Conservation (phyloP, 192 early-diverging fungal species). For the Backusella australiensis region DNA sequence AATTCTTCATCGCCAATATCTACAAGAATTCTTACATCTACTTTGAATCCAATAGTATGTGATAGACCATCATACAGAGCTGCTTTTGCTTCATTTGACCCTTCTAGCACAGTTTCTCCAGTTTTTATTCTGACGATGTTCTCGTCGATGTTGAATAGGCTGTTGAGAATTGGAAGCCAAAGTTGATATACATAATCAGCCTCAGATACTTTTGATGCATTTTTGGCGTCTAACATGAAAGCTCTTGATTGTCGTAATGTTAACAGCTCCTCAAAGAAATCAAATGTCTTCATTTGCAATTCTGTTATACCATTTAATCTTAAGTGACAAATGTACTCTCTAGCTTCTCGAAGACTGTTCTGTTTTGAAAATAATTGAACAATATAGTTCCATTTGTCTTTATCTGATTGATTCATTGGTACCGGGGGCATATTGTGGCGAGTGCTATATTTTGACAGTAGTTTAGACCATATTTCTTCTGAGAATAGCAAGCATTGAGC, state of each 20-base stretch:
- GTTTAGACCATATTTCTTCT: background rate
- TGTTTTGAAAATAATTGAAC: background rate
- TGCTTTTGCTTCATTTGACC: background rate
- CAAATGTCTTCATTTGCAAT: background rate
- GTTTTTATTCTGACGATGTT: background rate
- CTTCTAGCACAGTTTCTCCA: background rate
- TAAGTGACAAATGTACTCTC: no score
- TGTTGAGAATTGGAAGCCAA: background rate
- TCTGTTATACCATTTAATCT: background rate
- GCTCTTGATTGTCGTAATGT: background rate
- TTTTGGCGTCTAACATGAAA: background rate
- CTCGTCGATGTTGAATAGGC: background rate
- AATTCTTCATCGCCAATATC: background rate
- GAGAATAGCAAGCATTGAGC: background rate
- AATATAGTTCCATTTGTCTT: background rate
- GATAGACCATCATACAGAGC: background rate
- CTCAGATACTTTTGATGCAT: background rate
- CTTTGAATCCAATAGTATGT: background rate
- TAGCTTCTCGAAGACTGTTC: background rate
- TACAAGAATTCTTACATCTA: background rate
- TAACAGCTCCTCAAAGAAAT: background rate
- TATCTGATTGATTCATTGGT: background rate
- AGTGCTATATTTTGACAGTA: background rate
- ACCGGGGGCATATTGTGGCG: background rate
- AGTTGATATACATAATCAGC: background rate